These are phyloP conservation scores for Globisporangium rhizosaccharum DNA, from an alignment of 352 stramenopile genomes.

Conservation along the genomic window DNA sequence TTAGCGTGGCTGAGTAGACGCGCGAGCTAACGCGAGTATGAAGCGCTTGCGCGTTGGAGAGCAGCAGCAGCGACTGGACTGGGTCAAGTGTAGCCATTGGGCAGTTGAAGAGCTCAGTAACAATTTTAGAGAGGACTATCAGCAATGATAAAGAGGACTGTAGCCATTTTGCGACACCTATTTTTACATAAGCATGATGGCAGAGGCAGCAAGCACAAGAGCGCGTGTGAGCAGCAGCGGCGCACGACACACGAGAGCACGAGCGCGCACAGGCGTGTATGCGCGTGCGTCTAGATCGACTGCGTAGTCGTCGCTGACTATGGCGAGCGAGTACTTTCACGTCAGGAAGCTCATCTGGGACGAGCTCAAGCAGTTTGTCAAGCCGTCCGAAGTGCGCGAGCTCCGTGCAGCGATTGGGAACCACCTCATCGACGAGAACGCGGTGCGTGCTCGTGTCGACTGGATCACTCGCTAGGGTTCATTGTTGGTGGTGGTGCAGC, in stretches of 20 bases:
- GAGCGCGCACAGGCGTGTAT: too few species aligned
- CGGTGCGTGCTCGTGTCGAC: conserved; percentile 17
- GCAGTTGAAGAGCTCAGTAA: too few species aligned
- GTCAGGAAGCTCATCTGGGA: conserved; percentile 72
- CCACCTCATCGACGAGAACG: conserved; percentile 62
- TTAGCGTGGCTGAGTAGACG: conserved; percentile 20
- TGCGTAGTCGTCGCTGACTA: conserved; percentile 1
- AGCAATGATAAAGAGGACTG: too few species aligned
- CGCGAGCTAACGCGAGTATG: not conserved
- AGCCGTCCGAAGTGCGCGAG: conserved; percentile 53
- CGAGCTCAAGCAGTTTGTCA: conserved; percentile 51
- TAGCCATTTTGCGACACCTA: too few species aligned
- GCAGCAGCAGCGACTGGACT: too few species aligned
- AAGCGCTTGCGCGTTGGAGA: too few species aligned
- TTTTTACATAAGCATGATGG: too few species aligned
- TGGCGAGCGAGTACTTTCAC: conserved; percentile 57
- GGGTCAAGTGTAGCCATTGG: too few species aligned
- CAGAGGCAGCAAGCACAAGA: too few species aligned
- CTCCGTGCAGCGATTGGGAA: conserved; percentile 54
- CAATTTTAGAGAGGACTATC: too few species aligned
- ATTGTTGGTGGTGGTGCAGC: not conserved
- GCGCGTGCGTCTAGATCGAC: too few species aligned
- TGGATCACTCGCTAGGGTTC: not conserved
- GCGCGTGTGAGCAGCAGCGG: too few species aligned
- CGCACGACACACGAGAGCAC: not conserved